Evolutionary conservation across 371 early-diverging fungal species (phyloP).

Genomic region (Saksenaea oblongispora): DNA sequence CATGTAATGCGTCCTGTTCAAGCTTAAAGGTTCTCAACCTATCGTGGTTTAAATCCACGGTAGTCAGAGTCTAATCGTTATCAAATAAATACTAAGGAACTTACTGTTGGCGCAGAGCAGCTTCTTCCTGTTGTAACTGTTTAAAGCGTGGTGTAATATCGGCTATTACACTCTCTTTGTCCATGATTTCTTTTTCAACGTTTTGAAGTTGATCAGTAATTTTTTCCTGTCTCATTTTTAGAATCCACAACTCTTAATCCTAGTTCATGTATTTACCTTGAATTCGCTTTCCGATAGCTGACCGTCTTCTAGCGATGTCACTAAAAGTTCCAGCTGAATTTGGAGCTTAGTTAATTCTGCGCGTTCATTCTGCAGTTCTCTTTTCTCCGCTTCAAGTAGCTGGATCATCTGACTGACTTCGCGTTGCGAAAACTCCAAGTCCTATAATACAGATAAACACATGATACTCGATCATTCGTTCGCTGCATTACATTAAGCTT

Average conservation of each 20-base stretch:
- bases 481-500: slow-evolving; percentile 32
- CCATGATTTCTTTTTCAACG: slow-evolving; percentile 59
- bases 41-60: not conserved
- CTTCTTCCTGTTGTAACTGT: slow-evolving; percentile 45
- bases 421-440: slow-evolving; percentile 41
- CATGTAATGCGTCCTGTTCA: slow-evolving; percentile 64
- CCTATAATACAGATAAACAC: not conserved
- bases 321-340: slow-evolving; percentile 58
- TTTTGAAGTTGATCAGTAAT: slow-evolving; percentile 43
- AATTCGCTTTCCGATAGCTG: slow-evolving; percentile 47
- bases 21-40: slow-evolving; percentile 39
- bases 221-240: slow-evolving; percentile 19
- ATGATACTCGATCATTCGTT: not conserved
- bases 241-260: not conserved
- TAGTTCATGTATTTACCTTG: slow-evolving; percentile 17
- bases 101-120: slow-evolving; percentile 49
- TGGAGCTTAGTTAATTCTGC: slow-evolving; percentile 54
- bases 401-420: slow-evolving; percentile 50
- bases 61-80: not conserved
- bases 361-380: slow-evolving; percentile 57
- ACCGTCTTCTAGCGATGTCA: slow-evolving; percentile 58
- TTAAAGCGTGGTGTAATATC: slow-evolving; percentile 56
- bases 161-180: slow-evolving; percentile 56
- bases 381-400: slow-evolving; percentile 54
- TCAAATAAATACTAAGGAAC: not conserved